Evolutionary conservation across 176 grass and related monocot genomes (phyloP), one percentile per base, ranked within the genome.

Genomic region (Musa acuminata): DNA sequence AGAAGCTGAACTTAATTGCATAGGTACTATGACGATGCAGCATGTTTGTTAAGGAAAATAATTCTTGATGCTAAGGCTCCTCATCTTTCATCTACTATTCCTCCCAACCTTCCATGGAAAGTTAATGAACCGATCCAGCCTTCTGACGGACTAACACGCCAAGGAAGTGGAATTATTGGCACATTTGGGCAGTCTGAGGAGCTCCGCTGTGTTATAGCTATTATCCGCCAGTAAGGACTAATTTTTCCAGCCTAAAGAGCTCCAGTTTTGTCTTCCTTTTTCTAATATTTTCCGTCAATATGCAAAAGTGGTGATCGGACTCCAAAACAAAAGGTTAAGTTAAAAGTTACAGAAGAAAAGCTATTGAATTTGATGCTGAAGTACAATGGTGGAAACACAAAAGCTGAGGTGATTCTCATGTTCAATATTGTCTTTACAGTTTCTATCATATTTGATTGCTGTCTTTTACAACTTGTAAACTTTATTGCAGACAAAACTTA

Each of bases 301-400:
- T 79, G 26, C 64, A 79, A 70, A 19, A 96, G 93, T 84, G 93
- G 93, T 60, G 93, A 96, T 83, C 89, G 93, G 74, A 96, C 89
- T 73, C 93, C 93, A 77, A 96, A 96, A 85, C 93, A 96, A 75
- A 96, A 96, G 70, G 93, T 96, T 62, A 96, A 96, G 72, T 81
- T 96, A 79, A 96, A 92, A 76, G 87, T 92, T 77, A 96, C 85
- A 21, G 89, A 96, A 87, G 93, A 96, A 81, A 96, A 90, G 70
- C 85, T 96, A 75, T 80, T 96, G 55, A 92, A 96, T 85, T 84
- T 96, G 79, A 90, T 96, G 87, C 72, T 96, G 71, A 96, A 96
- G 84, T 96, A 96, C 80, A 96, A 96, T 82, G 83, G 85, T n/a
- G 93, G 89, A 82, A 96, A 90, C 73, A 49, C 93, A 70, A 87